Conservation (phyloP, 2,329 filamentous ascomycete genomes). For the Ophiostoma triangulosporum region DNA sequence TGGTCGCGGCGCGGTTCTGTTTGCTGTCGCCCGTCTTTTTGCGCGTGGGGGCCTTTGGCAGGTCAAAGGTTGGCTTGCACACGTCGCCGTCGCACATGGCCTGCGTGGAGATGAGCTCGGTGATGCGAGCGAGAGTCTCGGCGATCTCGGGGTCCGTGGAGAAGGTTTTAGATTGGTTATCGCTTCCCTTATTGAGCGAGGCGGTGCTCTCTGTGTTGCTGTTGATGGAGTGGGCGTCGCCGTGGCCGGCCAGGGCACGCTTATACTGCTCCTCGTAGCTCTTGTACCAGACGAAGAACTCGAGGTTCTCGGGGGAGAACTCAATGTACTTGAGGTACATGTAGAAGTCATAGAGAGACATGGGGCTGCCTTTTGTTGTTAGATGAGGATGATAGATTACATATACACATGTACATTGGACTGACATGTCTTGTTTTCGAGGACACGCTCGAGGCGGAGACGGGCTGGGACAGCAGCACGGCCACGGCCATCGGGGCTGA, state of each 20-base stretch:
- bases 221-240: constrained; percentile 16
- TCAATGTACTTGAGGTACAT: constrained; percentile 38
- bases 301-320: constrained; percentile 34
- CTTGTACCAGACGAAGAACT: constrained; percentile 36
- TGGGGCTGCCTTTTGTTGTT: constrained; percentile 27
- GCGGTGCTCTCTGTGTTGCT: constrained; percentile 19
- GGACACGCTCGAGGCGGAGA: constrained; percentile 30
- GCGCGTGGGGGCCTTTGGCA: constrained; percentile 5
- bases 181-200: constrained; percentile 13
- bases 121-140: constrained; percentile 18
- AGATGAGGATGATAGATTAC: not conserved
- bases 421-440: constrained; percentile 36
- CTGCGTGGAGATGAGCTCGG: constrained; percentile 21
- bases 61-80: constrained; percentile 10
- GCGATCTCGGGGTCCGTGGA: constrained; percentile 21
- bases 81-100: constrained; percentile 16
- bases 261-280: constrained; percentile 26
- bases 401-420: constrained; percentile 9
- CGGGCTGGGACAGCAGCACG: constrained; percentile 26
- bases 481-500: constrained; percentile 24
- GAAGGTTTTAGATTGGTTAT: constrained; percentile 9
- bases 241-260: constrained; percentile 11
- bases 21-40: not conserved
- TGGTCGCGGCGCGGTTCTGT: constrained; percentile 1
- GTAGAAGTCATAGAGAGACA: constrained; percentile 37